These are phyloP conservation scores for Stellera chamaejasme DNA, from an alignment of 345 rosid species.

Conservation along the genomic window DNA sequence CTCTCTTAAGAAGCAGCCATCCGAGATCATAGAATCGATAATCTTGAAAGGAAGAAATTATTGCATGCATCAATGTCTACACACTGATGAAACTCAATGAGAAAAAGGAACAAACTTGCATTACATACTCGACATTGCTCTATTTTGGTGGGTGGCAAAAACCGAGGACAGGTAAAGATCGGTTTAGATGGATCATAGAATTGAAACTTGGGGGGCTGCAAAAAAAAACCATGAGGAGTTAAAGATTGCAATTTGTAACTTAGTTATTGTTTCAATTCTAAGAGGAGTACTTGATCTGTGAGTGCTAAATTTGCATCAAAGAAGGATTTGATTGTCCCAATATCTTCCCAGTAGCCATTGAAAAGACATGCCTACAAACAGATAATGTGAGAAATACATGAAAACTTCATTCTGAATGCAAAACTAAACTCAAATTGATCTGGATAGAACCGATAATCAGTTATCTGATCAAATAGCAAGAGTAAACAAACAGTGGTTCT, in stretches of 20 bases:
- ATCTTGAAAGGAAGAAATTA: slow-evolving; percentile 29
- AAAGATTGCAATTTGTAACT: slow-evolving; percentile 3
- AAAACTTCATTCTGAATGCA: too few relatives aligned
- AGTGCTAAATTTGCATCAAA: slow-evolving; percentile 85
- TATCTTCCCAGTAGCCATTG: slow-evolving; percentile 81
- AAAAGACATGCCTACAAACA: slow-evolving; percentile 49
- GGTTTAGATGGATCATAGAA: slow-evolving; percentile 77
- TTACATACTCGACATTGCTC: slow-evolving; percentile 57
- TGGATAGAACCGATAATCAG: too few relatives aligned
- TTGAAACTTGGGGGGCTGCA: slow-evolving; percentile 71
- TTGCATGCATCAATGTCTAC: background rate
- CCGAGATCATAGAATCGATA: slow-evolving; percentile 60
- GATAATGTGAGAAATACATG: slow-evolving; percentile 1
- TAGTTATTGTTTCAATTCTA: slow-evolving; percentile 1
- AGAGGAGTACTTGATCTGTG: slow-evolving; percentile 52
- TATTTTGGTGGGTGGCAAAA: slow-evolving; percentile 75
- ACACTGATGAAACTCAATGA: slow-evolving; percentile 4
- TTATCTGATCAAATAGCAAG: slow-evolving; percentile 3
- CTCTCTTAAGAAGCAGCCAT: slow-evolving; percentile 80
- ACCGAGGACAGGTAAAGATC: slow-evolving; percentile 72
- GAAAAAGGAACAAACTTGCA: background rate
- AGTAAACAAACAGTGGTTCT: background rate
- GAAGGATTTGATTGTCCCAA: slow-evolving; percentile 79
- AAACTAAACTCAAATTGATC: background rate
- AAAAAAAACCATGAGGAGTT: slow-evolving; percentile 9